Conservation (phyloP, 495 filamentous ascomycete genomes). For the Penicillium fimorum region DNA sequence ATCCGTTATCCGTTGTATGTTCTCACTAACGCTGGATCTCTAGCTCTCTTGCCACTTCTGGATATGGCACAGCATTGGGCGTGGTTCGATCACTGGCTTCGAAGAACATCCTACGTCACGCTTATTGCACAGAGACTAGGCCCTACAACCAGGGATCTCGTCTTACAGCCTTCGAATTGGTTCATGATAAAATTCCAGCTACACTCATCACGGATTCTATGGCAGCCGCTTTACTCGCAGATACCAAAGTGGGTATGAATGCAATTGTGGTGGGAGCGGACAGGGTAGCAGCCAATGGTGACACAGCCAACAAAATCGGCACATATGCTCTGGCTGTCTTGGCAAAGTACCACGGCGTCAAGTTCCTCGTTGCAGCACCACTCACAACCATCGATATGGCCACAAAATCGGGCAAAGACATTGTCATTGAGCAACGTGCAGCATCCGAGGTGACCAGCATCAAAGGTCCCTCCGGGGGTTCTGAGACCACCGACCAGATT, state of each 20-base stretch:
- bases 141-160: constrained; percentile 98
- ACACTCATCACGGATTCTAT: constrained; percentile 96
- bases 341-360: constrained; percentile 80
- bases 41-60: constrained; percentile 90
- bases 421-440: constrained; percentile 85
- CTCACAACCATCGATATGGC: constrained; percentile 88
- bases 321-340: constrained; percentile 90
- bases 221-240: constrained; percentile 78
- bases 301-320: constrained; percentile 98
- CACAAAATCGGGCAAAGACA: constrained; percentile 70
- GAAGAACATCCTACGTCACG: constrained; percentile 63
- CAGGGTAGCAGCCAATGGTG: constrained; percentile 91
- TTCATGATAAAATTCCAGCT: constrained; percentile 89
- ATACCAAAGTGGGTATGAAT: constrained; percentile 59
- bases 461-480: constrained; percentile 63
- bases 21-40: constrained; percentile 8
- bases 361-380: constrained; percentile 93
- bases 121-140: constrained; percentile 94
- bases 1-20: constrained; percentile 6
- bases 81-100: constrained; percentile 84
- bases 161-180: constrained; percentile 91
- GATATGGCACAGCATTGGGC: constrained; percentile 92
- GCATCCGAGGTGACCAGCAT: constrained; percentile 76
- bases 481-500: constrained; percentile 46
- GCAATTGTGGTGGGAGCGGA: constrained; percentile 94